These are phyloP conservation scores for Echites panduratus DNA, from an alignment of 257 asterid species.

Conservation along the genomic window DNA sequence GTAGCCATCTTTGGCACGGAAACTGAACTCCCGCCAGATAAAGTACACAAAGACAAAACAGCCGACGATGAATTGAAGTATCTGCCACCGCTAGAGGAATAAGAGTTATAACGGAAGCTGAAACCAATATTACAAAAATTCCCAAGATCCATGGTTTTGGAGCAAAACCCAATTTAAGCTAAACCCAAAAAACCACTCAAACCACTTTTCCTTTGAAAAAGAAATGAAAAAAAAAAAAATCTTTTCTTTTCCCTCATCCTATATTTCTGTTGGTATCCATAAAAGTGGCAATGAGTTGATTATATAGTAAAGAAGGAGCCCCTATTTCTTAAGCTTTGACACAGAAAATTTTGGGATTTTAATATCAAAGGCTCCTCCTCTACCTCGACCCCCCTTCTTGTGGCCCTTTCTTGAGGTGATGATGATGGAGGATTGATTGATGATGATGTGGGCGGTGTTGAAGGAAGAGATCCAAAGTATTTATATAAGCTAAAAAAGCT, in stretches of 20 bases:
- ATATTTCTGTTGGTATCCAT: slow-evolving; percentile 6
- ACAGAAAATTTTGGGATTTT: not conserved
- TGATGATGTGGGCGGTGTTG: not conserved
- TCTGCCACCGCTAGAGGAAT: slow-evolving; percentile 25
- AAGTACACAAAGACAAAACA: slow-evolving; percentile 38
- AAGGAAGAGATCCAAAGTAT: slow-evolving; percentile 4
- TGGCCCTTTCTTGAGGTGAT: not conserved
- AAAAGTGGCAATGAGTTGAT: slow-evolving; percentile 11
- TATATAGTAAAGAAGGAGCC: not conserved
- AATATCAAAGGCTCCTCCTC: slow-evolving; percentile 6
- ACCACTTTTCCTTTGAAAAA: not conserved
- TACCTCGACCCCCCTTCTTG: not conserved
- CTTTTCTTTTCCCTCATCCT: slow-evolving; percentile 14
- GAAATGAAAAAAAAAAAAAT: not conserved
- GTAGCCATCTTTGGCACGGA: slow-evolving; percentile 39
- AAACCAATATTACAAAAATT: slow-evolving; percentile 25
- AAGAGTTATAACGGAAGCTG: slow-evolving; percentile 42
- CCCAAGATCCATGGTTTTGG: slow-evolving; percentile 38
- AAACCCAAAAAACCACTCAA: slow-evolving; percentile 18
- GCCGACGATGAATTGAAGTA: slow-evolving; percentile 32
- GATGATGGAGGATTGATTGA: slow-evolving; percentile 1
- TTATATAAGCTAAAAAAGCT: not conserved
- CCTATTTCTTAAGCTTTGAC: not conserved
- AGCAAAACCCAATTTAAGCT: slow-evolving; percentile 25
- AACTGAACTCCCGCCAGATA: slow-evolving; percentile 35